Evolutionary conservation across 306 rosid species (phyloP).

Genomic region (Rosa persica): DNA sequence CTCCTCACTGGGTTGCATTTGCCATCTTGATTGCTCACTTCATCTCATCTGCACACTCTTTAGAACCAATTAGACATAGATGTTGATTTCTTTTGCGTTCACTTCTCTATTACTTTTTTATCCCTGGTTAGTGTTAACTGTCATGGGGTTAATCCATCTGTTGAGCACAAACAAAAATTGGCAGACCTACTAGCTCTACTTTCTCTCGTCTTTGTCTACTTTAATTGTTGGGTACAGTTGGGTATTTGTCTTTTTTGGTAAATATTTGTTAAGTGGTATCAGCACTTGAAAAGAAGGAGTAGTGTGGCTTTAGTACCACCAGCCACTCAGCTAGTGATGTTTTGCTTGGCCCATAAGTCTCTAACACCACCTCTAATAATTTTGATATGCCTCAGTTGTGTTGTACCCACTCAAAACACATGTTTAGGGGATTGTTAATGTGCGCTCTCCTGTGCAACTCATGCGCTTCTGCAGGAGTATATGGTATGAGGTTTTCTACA

Average conservation of each 20-base stretch:
- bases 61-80: neutral
- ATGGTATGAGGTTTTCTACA: neutral
- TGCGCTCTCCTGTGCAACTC: neutral
- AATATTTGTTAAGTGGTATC: conserved; percentile 15
- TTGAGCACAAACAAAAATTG: conserved; percentile 37
- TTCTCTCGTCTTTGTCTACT: conserved; percentile 16
- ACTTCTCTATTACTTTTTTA: no score
- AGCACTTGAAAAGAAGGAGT: conserved; percentile 22
- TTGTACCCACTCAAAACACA: conserved; percentile 7
- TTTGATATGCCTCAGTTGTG: neutral
- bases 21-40: neutral
- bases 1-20: neutral
- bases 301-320: neutral
- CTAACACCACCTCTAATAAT: neutral
- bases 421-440: neutral
- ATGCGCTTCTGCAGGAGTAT: conserved; percentile 1
- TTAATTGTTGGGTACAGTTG: neutral
- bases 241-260: neutral
- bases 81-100: neutral
- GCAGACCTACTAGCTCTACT: conserved; percentile 23
- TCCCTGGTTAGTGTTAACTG: conserved; percentile 15
- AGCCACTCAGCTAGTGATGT: conserved; percentile 6
- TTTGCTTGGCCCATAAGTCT: conserved; percentile 7
- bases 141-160: conserved; percentile 4
- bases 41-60: neutral